Percentiles rank a stretch among this genome's conserved stretches.
phyloP scores from a whole-genome alignment of 164 flowering plant species.

The Sextonia rubra region DNA sequence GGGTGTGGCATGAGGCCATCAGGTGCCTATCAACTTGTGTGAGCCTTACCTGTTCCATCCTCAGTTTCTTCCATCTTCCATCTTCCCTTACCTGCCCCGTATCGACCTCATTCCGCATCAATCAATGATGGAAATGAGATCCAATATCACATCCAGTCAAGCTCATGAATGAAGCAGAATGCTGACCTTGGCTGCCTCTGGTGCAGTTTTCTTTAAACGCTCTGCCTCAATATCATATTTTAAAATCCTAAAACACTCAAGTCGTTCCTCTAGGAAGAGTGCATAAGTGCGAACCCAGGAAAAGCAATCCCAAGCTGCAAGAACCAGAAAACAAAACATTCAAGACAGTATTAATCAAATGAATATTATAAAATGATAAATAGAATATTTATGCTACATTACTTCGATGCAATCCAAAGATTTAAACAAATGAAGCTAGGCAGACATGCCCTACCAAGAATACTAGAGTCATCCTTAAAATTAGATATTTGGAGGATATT shows the following conservation, averaged over 20 bases:
- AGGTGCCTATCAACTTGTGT: too few species aligned
- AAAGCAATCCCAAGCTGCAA: slow-evolving; percentile 97
- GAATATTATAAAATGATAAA: neutral
- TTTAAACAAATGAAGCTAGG: neutral
- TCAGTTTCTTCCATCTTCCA: too few species aligned
- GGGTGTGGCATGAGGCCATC: too few species aligned
- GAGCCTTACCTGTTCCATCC: too few species aligned
- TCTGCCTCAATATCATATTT: slow-evolving; percentile 85
- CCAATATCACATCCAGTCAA: neutral
- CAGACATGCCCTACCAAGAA: slow-evolving; percentile 52
- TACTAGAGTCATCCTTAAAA: slow-evolving; percentile 93
- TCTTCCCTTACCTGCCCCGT: too few species aligned
- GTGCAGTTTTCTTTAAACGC: slow-evolving; percentile 52
- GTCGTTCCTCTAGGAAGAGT: slow-evolving; percentile 80
- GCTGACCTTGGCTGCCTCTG: slow-evolving; percentile 50
- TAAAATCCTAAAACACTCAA: slow-evolving; percentile 75
- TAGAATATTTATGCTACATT: neutral
- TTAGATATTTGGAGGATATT: slow-evolving; percentile 75
- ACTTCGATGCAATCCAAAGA: neutral
- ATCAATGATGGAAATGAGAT: neutral
- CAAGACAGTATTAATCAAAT: neutral
- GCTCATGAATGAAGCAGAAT: neutral
- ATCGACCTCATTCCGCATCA: too few species aligned
- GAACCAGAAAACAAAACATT: slow-evolving; percentile 1
- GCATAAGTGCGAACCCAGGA: slow-evolving; percentile 97